phyloP scores from a whole-genome alignment of 78 protist genomes.

The Dictyostelium brefeldianum region DNA sequence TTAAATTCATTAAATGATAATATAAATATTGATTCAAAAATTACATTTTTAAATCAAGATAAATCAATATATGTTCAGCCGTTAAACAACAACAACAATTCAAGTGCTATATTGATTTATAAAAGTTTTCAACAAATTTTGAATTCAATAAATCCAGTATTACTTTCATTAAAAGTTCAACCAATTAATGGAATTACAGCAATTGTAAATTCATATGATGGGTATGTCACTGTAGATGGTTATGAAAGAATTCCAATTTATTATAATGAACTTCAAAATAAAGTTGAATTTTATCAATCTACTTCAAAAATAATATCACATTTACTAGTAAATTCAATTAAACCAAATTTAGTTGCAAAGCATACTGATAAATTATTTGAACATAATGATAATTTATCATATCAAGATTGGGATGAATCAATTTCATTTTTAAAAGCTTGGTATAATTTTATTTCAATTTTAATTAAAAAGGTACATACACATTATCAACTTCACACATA shows the following conservation, averaged over 20 bases:
- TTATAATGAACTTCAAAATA: background rate
- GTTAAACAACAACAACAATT: background rate
- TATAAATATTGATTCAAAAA: background rate
- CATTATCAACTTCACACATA: background rate
- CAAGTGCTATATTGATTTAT: background rate
- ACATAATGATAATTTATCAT: background rate
- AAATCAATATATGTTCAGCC: background rate
- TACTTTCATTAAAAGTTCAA: background rate
- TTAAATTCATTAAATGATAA: background rate
- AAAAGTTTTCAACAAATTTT: background rate
- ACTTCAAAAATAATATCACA: background rate
- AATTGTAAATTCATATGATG: background rate
- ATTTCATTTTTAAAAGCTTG: slow-evolving; percentile 4
- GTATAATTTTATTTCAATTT: background rate
- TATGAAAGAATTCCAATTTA: background rate
- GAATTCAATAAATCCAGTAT: background rate
- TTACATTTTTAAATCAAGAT: too few relatives aligned
- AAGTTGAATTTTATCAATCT: background rate
- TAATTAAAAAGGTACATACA: slow-evolving; percentile 18
- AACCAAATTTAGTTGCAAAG: background rate
- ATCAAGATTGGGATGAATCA: background rate
- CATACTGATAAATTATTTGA: background rate
- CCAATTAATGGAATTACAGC: background rate
- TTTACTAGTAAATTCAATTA: background rate
- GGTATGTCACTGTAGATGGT: background rate